Conservation (phyloP, 2,329 filamentous ascomycete species). For the Microthyrium microscopicum region DNA sequence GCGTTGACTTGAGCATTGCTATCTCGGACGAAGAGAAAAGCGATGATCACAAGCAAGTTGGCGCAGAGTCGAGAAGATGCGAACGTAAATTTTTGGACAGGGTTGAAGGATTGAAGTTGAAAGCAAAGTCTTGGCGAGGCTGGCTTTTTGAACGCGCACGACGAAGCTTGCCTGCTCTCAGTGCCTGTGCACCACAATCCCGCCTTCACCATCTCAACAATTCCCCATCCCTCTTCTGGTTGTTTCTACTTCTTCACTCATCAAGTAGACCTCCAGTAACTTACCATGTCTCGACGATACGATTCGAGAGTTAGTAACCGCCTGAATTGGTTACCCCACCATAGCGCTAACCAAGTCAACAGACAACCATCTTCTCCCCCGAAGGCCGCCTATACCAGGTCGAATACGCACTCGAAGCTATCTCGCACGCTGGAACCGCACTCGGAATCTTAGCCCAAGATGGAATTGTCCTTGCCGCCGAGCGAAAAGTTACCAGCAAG, state of each 20-base stretch:
- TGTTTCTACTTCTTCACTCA: not conserved
- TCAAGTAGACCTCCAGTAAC: not conserved
- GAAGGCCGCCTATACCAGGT: slow-evolving; percentile 98
- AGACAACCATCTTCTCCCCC: slow-evolving; percentile 99
- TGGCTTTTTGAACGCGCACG: slow-evolving; percentile 1
- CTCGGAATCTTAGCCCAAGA: slow-evolving; percentile 94
- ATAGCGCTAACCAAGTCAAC: slow-evolving; percentile 11
- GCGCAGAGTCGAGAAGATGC: too few species aligned
- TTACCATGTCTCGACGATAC: slow-evolving; percentile 84
- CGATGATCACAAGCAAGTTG: not conserved
- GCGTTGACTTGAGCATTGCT: not conserved
- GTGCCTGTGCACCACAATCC: not conserved
- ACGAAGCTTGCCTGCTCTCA: slow-evolving; percentile 5
- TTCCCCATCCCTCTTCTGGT: slow-evolving; percentile 3
- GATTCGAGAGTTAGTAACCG: slow-evolving; percentile 66
- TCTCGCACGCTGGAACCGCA: slow-evolving; percentile 93
- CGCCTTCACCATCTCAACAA: not conserved
- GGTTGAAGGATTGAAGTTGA: not conserved
- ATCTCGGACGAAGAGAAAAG: too few species aligned
- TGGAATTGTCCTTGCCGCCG: slow-evolving; percentile 93
- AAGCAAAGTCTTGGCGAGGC: not conserved
- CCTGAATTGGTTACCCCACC: slow-evolving; percentile 7
- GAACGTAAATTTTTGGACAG: too few species aligned
- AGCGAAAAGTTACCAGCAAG: slow-evolving; percentile 99
- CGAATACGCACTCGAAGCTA: slow-evolving; percentile 97